Conservation (phyloP, 2,329 filamentous ascomycete genomes). For the Fusarium xyrophilum region DNA sequence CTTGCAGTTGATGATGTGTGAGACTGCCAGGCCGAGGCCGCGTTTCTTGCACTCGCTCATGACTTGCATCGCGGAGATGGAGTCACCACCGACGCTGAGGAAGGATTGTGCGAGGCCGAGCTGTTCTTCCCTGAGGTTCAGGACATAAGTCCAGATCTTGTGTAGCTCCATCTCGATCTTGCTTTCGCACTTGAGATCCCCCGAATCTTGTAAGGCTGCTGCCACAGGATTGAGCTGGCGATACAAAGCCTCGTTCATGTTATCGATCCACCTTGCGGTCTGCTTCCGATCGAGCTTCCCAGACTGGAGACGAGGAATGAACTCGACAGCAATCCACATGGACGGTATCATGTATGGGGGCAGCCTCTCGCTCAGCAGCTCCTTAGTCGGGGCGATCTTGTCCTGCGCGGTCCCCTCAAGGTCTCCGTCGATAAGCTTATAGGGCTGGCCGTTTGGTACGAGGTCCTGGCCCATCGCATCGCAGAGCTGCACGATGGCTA, state of each 20-base stretch:
- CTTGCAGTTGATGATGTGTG: conserved; percentile 41
- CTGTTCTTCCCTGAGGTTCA: conserved; percentile 34
- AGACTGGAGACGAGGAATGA: conserved; percentile 28
- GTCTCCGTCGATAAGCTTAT: conserved; percentile 12
- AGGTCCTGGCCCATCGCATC: conserved; percentile 14
- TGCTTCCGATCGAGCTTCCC: conserved; percentile 34
- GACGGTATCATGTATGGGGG: conserved; percentile 36
- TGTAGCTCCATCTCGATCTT: conserved; percentile 17
- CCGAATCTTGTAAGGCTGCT: fast-evolving
- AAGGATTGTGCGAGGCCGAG: conserved; percentile 42
- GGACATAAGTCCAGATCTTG: conserved; percentile 24
- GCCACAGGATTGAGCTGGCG: conserved; percentile 23
- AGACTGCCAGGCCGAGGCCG: conserved; percentile 40
- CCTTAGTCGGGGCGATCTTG: conserved; percentile 18
- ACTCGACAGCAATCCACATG: conserved; percentile 32
- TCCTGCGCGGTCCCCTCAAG: neutral
- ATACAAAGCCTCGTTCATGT: conserved; percentile 18
- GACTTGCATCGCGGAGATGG: conserved; percentile 51
- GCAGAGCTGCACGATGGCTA: conserved; percentile 21
- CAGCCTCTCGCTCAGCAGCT: conserved; percentile 22
- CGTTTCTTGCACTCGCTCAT: conserved; percentile 47
- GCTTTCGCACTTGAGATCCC: neutral
- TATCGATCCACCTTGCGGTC: conserved; percentile 25
- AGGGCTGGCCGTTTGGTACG: conserved; percentile 3
- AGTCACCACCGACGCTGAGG: conserved; percentile 51